These are phyloP conservation scores for Chaetothyriales sp. DNA, from an alignment of 2,329 filamentous ascomycete species.

Conservation along the genomic window DNA sequence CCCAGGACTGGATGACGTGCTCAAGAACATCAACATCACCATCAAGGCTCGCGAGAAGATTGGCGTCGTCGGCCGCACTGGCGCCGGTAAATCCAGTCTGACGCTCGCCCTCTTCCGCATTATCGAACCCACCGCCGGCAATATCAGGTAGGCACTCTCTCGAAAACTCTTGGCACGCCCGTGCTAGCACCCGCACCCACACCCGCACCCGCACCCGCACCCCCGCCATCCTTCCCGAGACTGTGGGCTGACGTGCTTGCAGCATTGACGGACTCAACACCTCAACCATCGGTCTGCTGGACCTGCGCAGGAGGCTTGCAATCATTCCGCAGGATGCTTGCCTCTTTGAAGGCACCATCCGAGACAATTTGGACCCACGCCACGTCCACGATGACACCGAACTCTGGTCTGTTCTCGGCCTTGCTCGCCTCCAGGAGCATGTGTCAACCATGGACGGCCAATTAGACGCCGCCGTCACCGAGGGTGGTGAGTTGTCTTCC, in stretches of 20 bases:
- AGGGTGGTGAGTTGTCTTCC: slow-evolving; percentile 55
- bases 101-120: slow-evolving; percentile 90
- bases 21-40: slow-evolving; percentile 81
- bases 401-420: slow-evolving; percentile 88
- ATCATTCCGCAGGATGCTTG: slow-evolving; percentile 98
- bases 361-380: slow-evolving; percentile 90
- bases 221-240: background rate
- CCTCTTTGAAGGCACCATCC: slow-evolving; percentile 81
- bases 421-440: slow-evolving; percentile 86
- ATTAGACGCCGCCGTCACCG: slow-evolving; percentile 77
- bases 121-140: slow-evolving; percentile 71
- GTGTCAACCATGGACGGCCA: slow-evolving; percentile 74
- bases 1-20: slow-evolving; percentile 72
- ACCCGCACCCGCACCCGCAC: too few species aligned
- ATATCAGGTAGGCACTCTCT: slow-evolving; percentile 43
- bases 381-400: slow-evolving; percentile 95
- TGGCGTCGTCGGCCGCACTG: slow-evolving; percentile 89
- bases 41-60: slow-evolving; percentile 98
- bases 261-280: slow-evolving; percentile 84
- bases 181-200: too few species aligned
- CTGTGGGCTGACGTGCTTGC: slow-evolving; percentile 2
- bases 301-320: slow-evolving; percentile 75
- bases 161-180: background rate
- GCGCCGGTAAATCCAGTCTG: slow-evolving; percentile 88
- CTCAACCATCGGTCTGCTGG: slow-evolving; percentile 74